Evolutionary conservation across 2,329 filamentous ascomycete genomes (phyloP), one percentile per base, ranked within the genome.

Genomic region (Aspergillus sp.): DNA sequence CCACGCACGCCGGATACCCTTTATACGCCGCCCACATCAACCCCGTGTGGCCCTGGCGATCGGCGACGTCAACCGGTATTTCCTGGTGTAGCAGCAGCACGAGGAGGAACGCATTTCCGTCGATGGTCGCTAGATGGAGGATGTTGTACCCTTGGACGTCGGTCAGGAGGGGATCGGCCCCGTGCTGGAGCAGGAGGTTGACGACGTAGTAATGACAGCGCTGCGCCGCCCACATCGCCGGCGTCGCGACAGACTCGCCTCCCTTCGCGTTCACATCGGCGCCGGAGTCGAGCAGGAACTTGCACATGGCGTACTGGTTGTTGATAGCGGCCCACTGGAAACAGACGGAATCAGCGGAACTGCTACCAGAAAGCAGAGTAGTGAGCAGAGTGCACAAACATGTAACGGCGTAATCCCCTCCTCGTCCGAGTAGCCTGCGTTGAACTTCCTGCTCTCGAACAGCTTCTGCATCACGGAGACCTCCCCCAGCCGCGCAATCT

Each of bases 11-110:
- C 0, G 89, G 85, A 55, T 81, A 95, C 22, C 93, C 91, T 62
- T 98, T 98, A 67, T 98, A 98, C 11, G 89, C 89, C 12, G 91
- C 86, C 91, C 91, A 98, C 91, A 98, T 98, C 40, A 98, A 71
- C 39, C 81, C 82, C 1, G 91, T 96, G 60, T 98, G 93, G 4
- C 88, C 86, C 55, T 86, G 89, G 31, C 77, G 76, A 61, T 98
- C 91, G 33, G 81, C 72, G 4, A 91, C 82, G 55, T 98, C 91
- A 40, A 98, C 86, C 11, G 86, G 85, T 39, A 98, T 91, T 53
- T 91, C 86, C 54, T 95, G 88, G 63, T 98, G 91, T 15, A 98
- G 73, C 5, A 98, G 75, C 1, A 98, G 74, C 30, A 88, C 78
- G 16, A 98, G 73, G 37, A 96, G 74, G 45, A 93, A 82, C 13